Evolutionary conservation across 805 yeast species (phyloP).

Genomic region (Metschnikowia amazonensis): DNA sequence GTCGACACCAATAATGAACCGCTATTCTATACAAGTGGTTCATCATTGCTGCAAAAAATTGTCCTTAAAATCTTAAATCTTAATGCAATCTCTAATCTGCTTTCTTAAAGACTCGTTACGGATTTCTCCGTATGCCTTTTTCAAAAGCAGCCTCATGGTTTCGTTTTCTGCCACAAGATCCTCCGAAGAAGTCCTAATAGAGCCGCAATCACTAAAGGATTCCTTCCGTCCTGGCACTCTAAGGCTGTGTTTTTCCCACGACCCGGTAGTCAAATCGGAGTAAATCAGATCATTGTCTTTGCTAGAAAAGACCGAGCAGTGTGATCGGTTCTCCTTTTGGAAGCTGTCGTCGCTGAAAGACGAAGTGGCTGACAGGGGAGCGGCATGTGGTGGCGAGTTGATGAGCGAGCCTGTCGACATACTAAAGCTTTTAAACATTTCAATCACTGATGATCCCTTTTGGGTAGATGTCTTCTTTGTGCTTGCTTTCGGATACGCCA

Average conservation of each 20-base stretch:
- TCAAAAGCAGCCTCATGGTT: slow-evolving; percentile 24
- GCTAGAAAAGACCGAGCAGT: slow-evolving; percentile 22
- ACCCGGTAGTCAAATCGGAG: slow-evolving; percentile 23
- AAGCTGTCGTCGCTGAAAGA: slow-evolving; percentile 8
- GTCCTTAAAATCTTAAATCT: background rate
- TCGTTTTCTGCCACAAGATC: slow-evolving; percentile 25
- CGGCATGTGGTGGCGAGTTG: slow-evolving; percentile 12
- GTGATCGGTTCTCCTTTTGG: slow-evolving; percentile 17
- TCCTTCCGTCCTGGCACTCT: slow-evolving; percentile 5
- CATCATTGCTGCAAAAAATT: too few species aligned
- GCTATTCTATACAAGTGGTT: too few species aligned
- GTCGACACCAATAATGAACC: background rate
- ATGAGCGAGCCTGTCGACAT: slow-evolving; percentile 11
- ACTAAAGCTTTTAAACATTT: slow-evolving; percentile 29
- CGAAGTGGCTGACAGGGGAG: slow-evolving; percentile 10
- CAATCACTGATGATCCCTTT: slow-evolving; percentile 24
- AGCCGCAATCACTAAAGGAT: slow-evolving; percentile 12
- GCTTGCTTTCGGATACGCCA: slow-evolving; percentile 2
- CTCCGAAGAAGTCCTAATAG: slow-evolving; percentile 11
- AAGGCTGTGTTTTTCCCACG: slow-evolving; percentile 10
- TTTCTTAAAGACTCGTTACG: slow-evolving; percentile 17
- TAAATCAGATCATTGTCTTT: slow-evolving; percentile 27
- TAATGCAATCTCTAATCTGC: slow-evolving; percentile 17
- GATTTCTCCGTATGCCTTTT: slow-evolving; percentile 24
- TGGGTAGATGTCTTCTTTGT: slow-evolving; percentile 7